phyloP scores from a whole-genome alignment of 305 asterid genomes.

The Fraxinus paxiana region DNA sequence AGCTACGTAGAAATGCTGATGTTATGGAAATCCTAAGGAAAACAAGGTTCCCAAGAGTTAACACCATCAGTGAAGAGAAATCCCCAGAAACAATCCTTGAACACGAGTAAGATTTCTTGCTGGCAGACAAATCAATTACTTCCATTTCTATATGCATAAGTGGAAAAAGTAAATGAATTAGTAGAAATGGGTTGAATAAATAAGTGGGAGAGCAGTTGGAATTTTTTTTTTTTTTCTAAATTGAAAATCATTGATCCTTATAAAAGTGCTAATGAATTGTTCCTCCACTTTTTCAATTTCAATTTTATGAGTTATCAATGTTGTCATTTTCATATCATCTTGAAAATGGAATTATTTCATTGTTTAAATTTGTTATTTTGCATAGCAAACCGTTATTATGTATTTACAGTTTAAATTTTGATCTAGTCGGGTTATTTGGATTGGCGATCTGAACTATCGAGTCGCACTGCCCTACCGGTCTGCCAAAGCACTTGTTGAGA shows the following conservation, averaged over 20 bases:
- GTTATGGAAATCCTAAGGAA: conserved; percentile 87
- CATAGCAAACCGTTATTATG: background rate
- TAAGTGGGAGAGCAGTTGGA: background rate
- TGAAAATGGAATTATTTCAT: background rate
- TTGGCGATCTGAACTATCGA: conserved; percentile 96
- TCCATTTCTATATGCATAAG: background rate
- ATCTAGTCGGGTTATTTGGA: conserved; percentile 88
- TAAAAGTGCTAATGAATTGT: background rate
- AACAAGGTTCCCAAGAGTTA: conserved; percentile 86
- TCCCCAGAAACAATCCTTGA: conserved; percentile 84
- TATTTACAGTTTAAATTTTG: conserved; percentile 26
- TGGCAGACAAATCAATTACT: background rate
- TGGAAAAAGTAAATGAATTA: background rate
- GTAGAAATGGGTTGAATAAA: background rate
- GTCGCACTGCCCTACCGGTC: conserved; percentile 89
- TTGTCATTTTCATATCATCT: background rate
- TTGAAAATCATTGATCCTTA: background rate
- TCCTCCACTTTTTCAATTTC: background rate
- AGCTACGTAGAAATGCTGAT: conserved; percentile 84
- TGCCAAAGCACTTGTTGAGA: conserved; percentile 91
- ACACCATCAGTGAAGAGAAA: conserved; percentile 60
- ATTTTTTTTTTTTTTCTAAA: background rate
- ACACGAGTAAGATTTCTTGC: conserved; percentile 63
- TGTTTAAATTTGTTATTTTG: background rate
- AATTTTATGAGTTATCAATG: background rate